Conservation (phyloP, 2,329 filamentous ascomycete genomes). For the Biscogniauxia sp. region DNA sequence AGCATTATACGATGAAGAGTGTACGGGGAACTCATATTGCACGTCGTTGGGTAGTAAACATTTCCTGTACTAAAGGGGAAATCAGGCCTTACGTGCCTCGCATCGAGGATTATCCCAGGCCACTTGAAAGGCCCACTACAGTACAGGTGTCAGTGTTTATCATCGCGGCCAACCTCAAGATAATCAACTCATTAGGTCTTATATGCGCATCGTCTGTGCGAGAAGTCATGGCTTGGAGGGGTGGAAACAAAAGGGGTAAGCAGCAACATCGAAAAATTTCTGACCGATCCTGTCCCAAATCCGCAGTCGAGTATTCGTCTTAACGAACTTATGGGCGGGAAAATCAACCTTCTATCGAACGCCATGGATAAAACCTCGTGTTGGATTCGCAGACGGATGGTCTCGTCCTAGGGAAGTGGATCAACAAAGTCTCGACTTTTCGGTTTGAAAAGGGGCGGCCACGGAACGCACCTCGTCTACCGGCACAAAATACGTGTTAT, state of each 20-base stretch:
- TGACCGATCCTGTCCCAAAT: conserved; percentile 59
- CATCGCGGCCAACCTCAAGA: conserved; percentile 1
- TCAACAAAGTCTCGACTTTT: conserved; percentile 13
- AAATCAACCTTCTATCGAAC: conserved; percentile 67
- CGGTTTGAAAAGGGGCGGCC: conserved; percentile 8
- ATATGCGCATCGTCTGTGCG: background rate
- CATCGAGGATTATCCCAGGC: conserved; percentile 62
- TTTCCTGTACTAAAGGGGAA: background rate
- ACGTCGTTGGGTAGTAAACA: background rate
- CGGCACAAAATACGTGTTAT: conserved; percentile 64
- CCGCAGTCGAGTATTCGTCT: conserved; percentile 69
- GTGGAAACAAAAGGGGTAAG: background rate
- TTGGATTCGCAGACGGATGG: conserved; percentile 61
- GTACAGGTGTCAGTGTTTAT: conserved; percentile 9
- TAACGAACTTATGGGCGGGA: conserved; percentile 61
- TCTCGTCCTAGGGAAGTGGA: conserved; percentile 56
- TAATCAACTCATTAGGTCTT: background rate
- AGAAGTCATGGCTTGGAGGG: background rate
- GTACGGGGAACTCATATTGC: background rate
- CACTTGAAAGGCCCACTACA: conserved; percentile 64
- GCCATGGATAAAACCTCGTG: conserved; percentile 61
- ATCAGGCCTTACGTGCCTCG: conserved; percentile 48
- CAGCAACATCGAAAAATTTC: background rate
- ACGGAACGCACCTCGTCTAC: conserved; percentile 61
- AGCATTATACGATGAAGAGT: background rate